Conservation (phyloP, 1,139 yeast species). For the Diutina pseudorugosa region DNA sequence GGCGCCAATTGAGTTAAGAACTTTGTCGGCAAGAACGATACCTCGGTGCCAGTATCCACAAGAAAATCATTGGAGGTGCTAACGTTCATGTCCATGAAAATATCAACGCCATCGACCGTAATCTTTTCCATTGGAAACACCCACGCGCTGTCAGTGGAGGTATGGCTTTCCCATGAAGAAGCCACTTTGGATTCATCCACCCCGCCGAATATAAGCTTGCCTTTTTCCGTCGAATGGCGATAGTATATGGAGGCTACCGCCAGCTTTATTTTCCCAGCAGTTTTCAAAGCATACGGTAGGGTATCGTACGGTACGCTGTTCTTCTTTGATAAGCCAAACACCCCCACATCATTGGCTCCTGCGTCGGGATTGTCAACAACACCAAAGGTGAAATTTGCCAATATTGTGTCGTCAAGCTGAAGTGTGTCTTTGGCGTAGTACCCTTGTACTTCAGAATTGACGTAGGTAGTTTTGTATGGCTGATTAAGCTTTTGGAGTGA, state of each 20-base stretch:
- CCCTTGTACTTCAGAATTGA: neutral
- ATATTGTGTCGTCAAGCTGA: neutral
- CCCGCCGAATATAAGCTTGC: conserved; percentile 2
- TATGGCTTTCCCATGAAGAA: neutral
- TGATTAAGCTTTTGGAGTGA: neutral
- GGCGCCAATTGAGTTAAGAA: neutral
- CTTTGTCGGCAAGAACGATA: neutral
- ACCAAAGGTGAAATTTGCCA: neutral
- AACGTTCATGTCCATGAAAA: neutral
- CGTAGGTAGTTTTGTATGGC: neutral
- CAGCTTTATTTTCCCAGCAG: neutral
- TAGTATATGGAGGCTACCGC: neutral
- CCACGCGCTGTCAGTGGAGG: neutral
- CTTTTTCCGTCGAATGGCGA: neutral
- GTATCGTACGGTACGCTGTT: neutral
- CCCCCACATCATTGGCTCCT: neutral
- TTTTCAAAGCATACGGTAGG: neutral
- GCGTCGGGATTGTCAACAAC: neutral
- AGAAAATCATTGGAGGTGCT: neutral
- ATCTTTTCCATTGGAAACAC: neutral
- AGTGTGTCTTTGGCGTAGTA: neutral
- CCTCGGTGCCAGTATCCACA: neutral
- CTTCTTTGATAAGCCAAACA: neutral
- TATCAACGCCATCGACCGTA: neutral
- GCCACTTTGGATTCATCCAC: neutral